phyloP scores from a whole-genome alignment of 2,329 filamentous ascomycete genomes.

The Hawksworthiomyces lignivorus region DNA sequence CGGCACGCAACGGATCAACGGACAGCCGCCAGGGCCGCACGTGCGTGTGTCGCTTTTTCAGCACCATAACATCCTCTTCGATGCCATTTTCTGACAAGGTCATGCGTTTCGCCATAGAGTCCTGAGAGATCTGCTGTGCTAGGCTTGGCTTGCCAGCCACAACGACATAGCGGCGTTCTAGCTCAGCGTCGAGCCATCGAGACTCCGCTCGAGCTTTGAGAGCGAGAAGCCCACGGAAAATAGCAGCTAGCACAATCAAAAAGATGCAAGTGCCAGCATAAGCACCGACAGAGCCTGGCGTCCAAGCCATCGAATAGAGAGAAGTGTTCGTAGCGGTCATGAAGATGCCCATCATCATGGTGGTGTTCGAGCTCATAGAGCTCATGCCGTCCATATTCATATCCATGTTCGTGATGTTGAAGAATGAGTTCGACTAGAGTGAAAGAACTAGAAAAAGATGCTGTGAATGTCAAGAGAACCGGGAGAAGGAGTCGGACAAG shows the following conservation, averaged over 20 bases:
- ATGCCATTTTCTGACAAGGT: constrained; percentile 63
- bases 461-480: too few species aligned
- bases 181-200: constrained; percentile 62
- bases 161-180: constrained; percentile 68
- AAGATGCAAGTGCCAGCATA: constrained; percentile 94
- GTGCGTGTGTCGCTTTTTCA: constrained; percentile 47
- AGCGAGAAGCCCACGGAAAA: constrained; percentile 65
- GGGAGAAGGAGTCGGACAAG: too few species aligned
- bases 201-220: constrained; percentile 56
- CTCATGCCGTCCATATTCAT: constrained; percentile 5
- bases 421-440: too few species aligned
- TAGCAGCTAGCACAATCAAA: constrained; percentile 65
- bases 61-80: constrained; percentile 71
- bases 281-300: constrained; percentile 57
- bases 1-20: constrained; percentile 67
- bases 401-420: too few species aligned
- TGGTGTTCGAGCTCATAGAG: constrained; percentile 12
- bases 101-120: constrained; percentile 56
- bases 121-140: constrained; percentile 49
- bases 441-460: too few species aligned
- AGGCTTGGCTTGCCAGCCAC: constrained; percentile 57
- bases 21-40: constrained; percentile 71
- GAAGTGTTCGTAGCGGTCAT: constrained; percentile 43
- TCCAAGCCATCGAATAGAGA: constrained; percentile 61
- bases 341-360: constrained; percentile 38